phyloP scores from a whole-genome alignment of 495 filamentous ascomycete species.

The Lasiosphaeria hispida region DNA sequence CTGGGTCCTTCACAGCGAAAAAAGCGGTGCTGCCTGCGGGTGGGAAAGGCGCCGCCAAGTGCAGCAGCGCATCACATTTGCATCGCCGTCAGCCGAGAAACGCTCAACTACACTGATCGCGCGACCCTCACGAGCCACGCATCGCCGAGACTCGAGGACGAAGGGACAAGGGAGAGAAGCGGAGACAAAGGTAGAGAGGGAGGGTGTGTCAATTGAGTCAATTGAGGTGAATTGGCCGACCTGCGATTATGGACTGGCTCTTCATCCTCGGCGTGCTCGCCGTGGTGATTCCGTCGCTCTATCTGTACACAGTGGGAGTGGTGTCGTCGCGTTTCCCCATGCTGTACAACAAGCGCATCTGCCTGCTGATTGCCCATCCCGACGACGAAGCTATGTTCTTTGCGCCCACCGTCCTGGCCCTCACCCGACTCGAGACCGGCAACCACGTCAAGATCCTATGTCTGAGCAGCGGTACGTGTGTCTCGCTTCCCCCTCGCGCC shows the following conservation, averaged over 20 bases:
- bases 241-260: slow-evolving; percentile 28
- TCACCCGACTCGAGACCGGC: slow-evolving; percentile 68
- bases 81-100: no score
- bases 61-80: no score
- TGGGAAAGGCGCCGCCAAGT: no score
- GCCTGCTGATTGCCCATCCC: slow-evolving; percentile 91
- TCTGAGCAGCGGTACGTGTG: slow-evolving; percentile 70
- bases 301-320: slow-evolving; percentile 58
- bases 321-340: slow-evolving; percentile 60
- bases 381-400: slow-evolving; percentile 99
- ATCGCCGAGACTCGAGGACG: no score
- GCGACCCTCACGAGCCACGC: no score
- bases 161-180: no score
- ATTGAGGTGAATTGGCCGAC: background rate
- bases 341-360: slow-evolving; percentile 75
- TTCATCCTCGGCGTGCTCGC: slow-evolving; percentile 43
- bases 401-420: slow-evolving; percentile 76
- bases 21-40: no score
- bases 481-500: background rate
- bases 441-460: slow-evolving; percentile 95
- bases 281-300: slow-evolving; percentile 58
- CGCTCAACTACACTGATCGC: no score
- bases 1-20: no score
- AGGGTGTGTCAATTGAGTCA: no score
- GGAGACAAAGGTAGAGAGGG: no score